These are phyloP conservation scores for Dalbergia oliveri DNA, from an alignment of 306 rosid species.

Conservation along the genomic window DNA sequence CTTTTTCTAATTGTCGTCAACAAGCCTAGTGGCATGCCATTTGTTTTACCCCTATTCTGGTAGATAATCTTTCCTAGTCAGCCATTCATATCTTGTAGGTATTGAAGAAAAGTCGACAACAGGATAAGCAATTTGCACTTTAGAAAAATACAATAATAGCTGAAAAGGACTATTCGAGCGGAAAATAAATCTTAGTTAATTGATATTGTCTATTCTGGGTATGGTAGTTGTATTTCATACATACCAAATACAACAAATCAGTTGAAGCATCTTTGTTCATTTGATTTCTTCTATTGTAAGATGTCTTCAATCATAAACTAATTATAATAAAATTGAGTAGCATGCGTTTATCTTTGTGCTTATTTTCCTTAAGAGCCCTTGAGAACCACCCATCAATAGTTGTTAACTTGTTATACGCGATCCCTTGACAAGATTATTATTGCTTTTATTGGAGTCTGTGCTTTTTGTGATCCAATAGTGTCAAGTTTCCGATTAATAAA, in stretches of 20 bases:
- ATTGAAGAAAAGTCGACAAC: slow-evolving; percentile 24
- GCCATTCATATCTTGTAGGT: slow-evolving; percentile 1
- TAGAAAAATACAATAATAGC: background rate
- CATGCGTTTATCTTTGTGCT: slow-evolving; percentile 6
- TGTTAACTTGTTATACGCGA: too few species aligned
- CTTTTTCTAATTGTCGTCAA: too few species aligned
- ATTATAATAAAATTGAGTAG: slow-evolving; percentile 12
- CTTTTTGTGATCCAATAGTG: background rate
- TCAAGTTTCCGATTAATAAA: background rate
- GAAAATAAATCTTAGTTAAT: slow-evolving; percentile 21
- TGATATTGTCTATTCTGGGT: background rate
- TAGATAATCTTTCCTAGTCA: slow-evolving; percentile 35
- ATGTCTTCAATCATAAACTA: background rate
- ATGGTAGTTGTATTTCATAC: slow-evolving; percentile 12
- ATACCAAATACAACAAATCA: background rate
- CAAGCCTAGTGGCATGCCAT: background rate
- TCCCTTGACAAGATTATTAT: background rate
- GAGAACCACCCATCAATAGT: background rate
- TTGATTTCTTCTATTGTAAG: background rate
- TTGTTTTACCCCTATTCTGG: slow-evolving; percentile 22
- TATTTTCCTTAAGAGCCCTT: background rate
- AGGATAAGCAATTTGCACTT: slow-evolving; percentile 47
- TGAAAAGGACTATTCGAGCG: slow-evolving; percentile 43
- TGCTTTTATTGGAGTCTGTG: background rate
- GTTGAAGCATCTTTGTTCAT: background rate